These are phyloP conservation scores for Oidiodendron maius DNA, from an alignment of 495 filamentous ascomycete genomes.

Conservation along the genomic window DNA sequence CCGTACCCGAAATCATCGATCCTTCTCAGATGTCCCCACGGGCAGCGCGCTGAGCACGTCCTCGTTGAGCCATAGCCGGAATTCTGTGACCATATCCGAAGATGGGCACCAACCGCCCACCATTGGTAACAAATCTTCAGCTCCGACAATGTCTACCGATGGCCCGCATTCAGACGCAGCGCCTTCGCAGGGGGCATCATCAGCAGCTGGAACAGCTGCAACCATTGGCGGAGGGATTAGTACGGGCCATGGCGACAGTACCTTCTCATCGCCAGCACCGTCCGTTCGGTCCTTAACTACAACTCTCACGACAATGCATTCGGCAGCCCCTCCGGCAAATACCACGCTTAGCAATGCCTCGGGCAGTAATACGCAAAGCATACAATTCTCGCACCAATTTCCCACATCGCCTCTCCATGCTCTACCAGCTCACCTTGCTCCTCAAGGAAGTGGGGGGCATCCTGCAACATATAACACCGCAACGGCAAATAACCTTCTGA, in stretches of 20 bases:
- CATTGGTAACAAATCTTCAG: slow-evolving; percentile 61
- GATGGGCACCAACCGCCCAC: slow-evolving; percentile 51
- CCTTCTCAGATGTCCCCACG: slow-evolving; percentile 46
- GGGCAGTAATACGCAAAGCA: slow-evolving; percentile 44
- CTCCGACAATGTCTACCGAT: slow-evolving; percentile 77
- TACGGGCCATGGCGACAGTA: slow-evolving; percentile 69
- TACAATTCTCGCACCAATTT: slow-evolving; percentile 89
- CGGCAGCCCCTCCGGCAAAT: slow-evolving; percentile 40
- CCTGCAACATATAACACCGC: slow-evolving; percentile 81
- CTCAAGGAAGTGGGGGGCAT: slow-evolving; percentile 46
- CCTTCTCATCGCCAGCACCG: slow-evolving; percentile 89
- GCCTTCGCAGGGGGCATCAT: slow-evolving; percentile 67
- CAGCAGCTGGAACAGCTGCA: slow-evolving; percentile 52
- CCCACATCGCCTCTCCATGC: slow-evolving; percentile 69
- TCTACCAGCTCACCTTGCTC: slow-evolving; percentile 70
- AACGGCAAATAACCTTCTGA: slow-evolving; percentile 86
- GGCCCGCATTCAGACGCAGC: slow-evolving; percentile 35
- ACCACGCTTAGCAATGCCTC: slow-evolving; percentile 37
- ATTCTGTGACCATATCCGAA: slow-evolving; percentile 49
- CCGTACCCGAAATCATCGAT: slow-evolving; percentile 47
- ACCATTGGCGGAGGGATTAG: slow-evolving; percentile 61
- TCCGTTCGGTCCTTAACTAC: slow-evolving; percentile 90
- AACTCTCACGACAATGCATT: slow-evolving; percentile 94
- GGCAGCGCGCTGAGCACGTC: slow-evolving; percentile 31
- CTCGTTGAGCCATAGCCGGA: slow-evolving; percentile 38